Evolutionary conservation across 1,284 basidiomycete species (phyloP).

Genomic region (Rhodotorula sp.): DNA sequence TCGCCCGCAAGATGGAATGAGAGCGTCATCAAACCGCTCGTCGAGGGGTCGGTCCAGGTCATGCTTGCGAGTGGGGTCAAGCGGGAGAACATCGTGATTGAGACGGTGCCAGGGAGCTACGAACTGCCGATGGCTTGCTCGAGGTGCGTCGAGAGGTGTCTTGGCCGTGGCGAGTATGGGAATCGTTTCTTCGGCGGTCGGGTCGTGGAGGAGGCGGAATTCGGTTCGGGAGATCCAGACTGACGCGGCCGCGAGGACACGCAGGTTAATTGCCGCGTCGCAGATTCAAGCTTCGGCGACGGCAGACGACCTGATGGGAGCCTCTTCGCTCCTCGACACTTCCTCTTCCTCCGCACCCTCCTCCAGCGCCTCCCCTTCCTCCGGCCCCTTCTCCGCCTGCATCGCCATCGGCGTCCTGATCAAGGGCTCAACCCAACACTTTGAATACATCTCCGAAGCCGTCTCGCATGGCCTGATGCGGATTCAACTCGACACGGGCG

Average conservation of each 20-base stretch:
- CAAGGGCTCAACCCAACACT: slow-evolving; percentile 96
- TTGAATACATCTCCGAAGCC: slow-evolving; percentile 95
- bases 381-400: slow-evolving; percentile 82
- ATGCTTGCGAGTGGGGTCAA: slow-evolving; percentile 64
- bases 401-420: slow-evolving; percentile 97
- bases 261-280: slow-evolving; percentile 77
- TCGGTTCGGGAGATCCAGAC: neutral
- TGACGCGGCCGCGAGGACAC: neutral
- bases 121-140: slow-evolving; percentile 85
- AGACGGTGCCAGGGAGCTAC: slow-evolving; percentile 89
- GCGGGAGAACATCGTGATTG: slow-evolving; percentile 82
- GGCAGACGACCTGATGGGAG: slow-evolving; percentile 75
- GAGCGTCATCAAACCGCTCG: slow-evolving; percentile 42
- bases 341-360: slow-evolving; percentile 48
- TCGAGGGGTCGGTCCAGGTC: slow-evolving; percentile 40
- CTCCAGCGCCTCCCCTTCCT: slow-evolving; percentile 51
- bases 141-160: slow-evolving; percentile 54
- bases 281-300: slow-evolving; percentile 71
- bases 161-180: neutral
- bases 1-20: slow-evolving; percentile 44
- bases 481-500: slow-evolving; percentile 84
- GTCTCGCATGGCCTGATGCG: slow-evolving; percentile 92
- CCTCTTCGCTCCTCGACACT: slow-evolving; percentile 52
- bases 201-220: neutral
- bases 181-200: neutral